Evolutionary conservation across 164 flowering plant genomes (phyloP), one percentile per base, ranked within the genome.

Genomic region (Taxillus chinensis): DNA sequence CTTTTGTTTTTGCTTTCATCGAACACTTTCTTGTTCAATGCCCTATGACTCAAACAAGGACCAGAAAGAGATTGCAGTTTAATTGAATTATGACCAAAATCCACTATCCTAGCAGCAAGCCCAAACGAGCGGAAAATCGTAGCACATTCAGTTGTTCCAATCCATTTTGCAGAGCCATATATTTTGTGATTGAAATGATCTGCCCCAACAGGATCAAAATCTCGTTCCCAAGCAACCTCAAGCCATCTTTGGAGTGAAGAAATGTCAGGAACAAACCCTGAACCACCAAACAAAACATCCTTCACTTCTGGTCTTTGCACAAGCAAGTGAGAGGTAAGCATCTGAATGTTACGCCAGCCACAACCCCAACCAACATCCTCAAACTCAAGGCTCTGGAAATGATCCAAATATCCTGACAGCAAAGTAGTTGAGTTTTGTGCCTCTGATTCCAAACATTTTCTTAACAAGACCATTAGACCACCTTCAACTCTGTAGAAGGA

Each of bases 261-360:
- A 56, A 89, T 90, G 70, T 87, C 89, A 42, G 96, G 96, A 68
- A 90, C 90, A 70, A 83, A 87, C 27, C 83, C 83, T 60, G 79
- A 74, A 51, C 91, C 95, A 64, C 98, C 86, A 78, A 84, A 90
- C 55, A 90, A 16, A 58, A 76, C 78, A 53, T 75, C 73, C 63
- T 73, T 80, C 2, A 84, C 87, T 63, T 89, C 91, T 58, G 54
- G 70, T 57, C 91, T 79, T 60, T 74, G 78, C 57, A 61, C 67
- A 62, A 92, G 75, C 73, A 92, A 71, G 74, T 87, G 80, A 54
- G 96, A 90, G 71, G 83, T 72, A 61, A 87, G 78, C 91, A 92
- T 90, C 67, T 92, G 98, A 62, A 92, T 86, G 71, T 92, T 92
- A 52, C 98, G 91, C 95, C 96, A 92, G 10, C 96, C 96, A 79